Conservation (phyloP, 2,329 filamentous ascomycete species). For the Simplicillium sp. region DNA sequence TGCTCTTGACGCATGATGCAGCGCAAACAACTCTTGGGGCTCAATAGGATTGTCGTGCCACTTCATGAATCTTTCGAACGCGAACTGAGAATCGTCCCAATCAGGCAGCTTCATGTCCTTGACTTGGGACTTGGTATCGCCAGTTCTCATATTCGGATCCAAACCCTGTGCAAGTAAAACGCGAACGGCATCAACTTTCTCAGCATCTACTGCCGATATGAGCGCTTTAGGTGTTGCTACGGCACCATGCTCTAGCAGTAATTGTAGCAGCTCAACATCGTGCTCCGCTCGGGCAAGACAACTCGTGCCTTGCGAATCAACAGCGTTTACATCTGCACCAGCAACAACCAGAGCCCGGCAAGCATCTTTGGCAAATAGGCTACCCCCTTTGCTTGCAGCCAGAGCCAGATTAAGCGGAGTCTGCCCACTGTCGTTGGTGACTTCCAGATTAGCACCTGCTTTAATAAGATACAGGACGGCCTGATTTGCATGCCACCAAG, state of each 20-base stretch:
- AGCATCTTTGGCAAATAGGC: slow-evolving; percentile 1
- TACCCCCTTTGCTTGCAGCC: background rate
- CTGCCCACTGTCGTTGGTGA: background rate
- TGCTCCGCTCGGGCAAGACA: slow-evolving; percentile 6
- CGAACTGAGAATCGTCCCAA: no score
- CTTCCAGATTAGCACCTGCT: slow-evolving; percentile 3
- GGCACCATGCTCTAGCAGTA: slow-evolving; percentile 4
- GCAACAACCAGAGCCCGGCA: slow-evolving; percentile 1
- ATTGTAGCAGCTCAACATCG: slow-evolving; percentile 2
- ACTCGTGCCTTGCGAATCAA: slow-evolving; percentile 3
- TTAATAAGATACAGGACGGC: slow-evolving; percentile 8
- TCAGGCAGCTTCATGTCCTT: no score
- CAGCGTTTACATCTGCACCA: slow-evolving; percentile 6
- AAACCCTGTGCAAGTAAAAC: background rate
- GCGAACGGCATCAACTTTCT: background rate
- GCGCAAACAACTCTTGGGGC: no score
- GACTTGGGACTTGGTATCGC: no score
- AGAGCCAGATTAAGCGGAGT: slow-evolving; percentile 8
- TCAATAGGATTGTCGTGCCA: no score
- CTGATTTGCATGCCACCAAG: slow-evolving; percentile 9
- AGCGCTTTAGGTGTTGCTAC: background rate
- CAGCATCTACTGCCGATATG: slow-evolving; percentile 4
- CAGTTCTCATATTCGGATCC: background rate
- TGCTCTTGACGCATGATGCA: no score
- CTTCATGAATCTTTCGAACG: no score